A percentile compares a stretch with the other conserved stretches of the same genome.
Conservation (phyloP, 202 grass and related monocot genomes). For the Saccharum hybrid region DNA sequence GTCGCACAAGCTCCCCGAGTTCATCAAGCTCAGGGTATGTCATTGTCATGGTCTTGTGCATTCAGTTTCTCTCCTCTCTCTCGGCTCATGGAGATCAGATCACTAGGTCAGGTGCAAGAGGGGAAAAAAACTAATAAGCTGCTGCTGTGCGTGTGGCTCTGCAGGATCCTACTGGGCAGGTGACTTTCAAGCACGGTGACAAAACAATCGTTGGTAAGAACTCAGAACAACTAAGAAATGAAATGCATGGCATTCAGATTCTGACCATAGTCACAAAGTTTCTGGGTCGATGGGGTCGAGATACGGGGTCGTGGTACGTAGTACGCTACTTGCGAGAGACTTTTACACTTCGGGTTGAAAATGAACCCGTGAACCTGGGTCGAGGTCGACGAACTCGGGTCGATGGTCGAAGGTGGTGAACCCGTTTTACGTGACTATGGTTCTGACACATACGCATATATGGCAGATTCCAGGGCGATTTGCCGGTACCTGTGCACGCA, state of each 20-base stretch:
- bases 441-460: background rate
- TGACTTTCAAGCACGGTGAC: conserved; percentile 75
- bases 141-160: background rate
- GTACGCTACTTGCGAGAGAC: no score
- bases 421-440: no score
- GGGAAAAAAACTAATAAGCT: background rate
- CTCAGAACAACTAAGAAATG: background rate
- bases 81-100: background rate
- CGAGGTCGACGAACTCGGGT: no score
- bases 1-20: conserved; percentile 72
- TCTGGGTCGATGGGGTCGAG: no score
- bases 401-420: no score
- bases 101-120: background rate
- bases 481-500: conserved; percentile 66
- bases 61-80: background rate
- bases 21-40: conserved; percentile 67
- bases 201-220: conserved; percentile 69
- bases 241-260: no score
- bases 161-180: conserved; percentile 85
- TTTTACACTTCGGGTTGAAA: no score
- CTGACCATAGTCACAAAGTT: no score
- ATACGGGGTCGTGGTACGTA: no score
- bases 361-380: no score
- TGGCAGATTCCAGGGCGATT: conserved; percentile 74
- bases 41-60: background rate